Evolutionary conservation across 768 basidiomycete genomes (phyloP), one percentile per base, ranked within the genome.

Genomic region (Leccinum subtestaceum): DNA sequence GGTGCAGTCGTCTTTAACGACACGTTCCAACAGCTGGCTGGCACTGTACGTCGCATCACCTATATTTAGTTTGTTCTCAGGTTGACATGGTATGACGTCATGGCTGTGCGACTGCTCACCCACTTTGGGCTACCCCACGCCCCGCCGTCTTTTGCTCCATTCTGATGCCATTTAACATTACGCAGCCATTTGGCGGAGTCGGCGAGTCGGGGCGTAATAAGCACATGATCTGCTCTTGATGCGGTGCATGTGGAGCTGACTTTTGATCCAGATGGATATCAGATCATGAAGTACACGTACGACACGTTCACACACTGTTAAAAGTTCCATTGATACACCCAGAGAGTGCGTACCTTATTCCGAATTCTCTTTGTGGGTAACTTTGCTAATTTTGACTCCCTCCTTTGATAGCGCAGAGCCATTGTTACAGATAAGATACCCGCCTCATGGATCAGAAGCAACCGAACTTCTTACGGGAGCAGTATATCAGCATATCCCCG

Each of bases 1-100:
- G 89, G 89, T 1, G 73, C 72, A 21, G 69, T 85, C 5, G 70
- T 80, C 0, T 78, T 85, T 56, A 88, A 88, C 60, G 88, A 91
- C 59, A 80, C 21, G 21, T 21, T 21, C 21, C 21, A 21, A 21
- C 21, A 21, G 2, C 21, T 21, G 1, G 21, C 21, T 21, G 21
- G 21, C 21, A 21, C 21, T 21, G 21, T 21, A 2, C 21, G 21
- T 21, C 21, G 21, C 21, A 21, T 21, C 21, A 21, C 21, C 21
- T 21, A 6, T 21, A 21, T 21, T 21, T 21, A 21, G 21, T 21
- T 2, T 21, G 21, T 21, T 21, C 21, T 21, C 21, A 21, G 21
- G 21, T 21, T 2, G 2, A 21, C 21, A 21, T 21, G 21, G 21
- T 21, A 21, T 21, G 21, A 21, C 21, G 21, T 21, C 21, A 21